Base-by-base conservation (phyloP, 2,329 filamentous ascomycete genomes). In the Aspergillus pseudonomiae region DNA sequence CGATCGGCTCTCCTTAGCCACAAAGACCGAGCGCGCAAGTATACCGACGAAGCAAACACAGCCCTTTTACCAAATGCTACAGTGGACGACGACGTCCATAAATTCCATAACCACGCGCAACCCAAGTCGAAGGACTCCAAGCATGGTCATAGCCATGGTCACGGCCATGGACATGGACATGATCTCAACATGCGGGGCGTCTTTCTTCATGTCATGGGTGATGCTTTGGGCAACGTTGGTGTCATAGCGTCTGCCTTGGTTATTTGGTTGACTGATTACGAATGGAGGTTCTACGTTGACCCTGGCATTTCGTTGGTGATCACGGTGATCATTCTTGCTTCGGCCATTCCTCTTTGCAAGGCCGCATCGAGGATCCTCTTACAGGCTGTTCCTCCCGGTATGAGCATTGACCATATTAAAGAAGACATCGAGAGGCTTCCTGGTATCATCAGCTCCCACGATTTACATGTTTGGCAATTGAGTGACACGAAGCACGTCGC, bases 381-480 rank as follows among this genome's bases (percentile, higher is more conserved):
- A 0, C 95, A 99, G 79, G 95, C 94, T 2, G 96, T 95, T 0
- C 95, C 95, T 0, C 90, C 93, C 63, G 91, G 94, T 60, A 89
- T 99, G 71, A 89, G 90, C 70, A 88, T 97, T 62, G 90, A 94
- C 68, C 92, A 98, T 64, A 94, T 99, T 78, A 91, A 93, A 69
- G 90, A 94, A 68, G 95, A 99, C 75, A 97, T 99, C 60, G 88
- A 94, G 74, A 82, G 86, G 19, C 87, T 99, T 6, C 90, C 91
- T 0, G 94, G 94, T 48, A 91, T 99, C 55, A 83, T 95, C 65
- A 93, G 91, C 75, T 97, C 93, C 74, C 95, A 99, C 79, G 94
- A 99, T 77, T 85, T 99, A 26, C 95, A 99, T 76, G 93, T 99
- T 66, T 99, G 95, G 95, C 94, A 98, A 78, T 86, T 99, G 39